phyloP scores from a whole-genome alignment of 2,329 filamentous ascomycete genomes.

The Calycina herbarum region DNA sequence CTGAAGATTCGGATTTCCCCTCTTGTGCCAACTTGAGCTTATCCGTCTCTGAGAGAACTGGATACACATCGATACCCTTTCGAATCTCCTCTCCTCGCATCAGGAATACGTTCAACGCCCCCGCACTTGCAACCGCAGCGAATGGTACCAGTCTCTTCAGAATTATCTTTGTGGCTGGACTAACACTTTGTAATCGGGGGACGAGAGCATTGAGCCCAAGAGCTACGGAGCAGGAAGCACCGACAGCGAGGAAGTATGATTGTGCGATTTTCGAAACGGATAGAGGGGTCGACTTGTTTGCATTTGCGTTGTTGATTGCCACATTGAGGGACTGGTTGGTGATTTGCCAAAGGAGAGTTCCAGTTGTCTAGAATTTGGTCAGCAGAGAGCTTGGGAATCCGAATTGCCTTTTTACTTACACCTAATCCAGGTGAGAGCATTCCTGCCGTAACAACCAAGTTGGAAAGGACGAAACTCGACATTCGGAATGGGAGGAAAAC shows the following conservation, averaged over 20 bases:
- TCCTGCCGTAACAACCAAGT: conserved; percentile 89
- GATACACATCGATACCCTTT: conserved; percentile 88
- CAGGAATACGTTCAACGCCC: conserved; percentile 90
- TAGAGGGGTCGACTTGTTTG: conserved; percentile 94
- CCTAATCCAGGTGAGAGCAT: conserved; percentile 91
- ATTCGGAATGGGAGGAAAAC: conserved; percentile 96
- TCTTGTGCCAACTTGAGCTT: conserved; percentile 56
- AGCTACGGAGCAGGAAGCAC: conserved; percentile 90
- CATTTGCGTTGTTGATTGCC: conserved; percentile 95
- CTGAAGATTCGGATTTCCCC: conserved; percentile 63
- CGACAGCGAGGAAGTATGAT: conserved; percentile 89
- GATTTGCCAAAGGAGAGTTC: conserved; percentile 91
- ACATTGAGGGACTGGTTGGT: conserved; percentile 98
- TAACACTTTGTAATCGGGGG: conserved; percentile 74
- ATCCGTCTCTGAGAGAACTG: conserved; percentile 71
- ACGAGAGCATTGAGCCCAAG: conserved; percentile 89
- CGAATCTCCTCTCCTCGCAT: conserved; percentile 98
- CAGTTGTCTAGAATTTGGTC: conserved; percentile 59
- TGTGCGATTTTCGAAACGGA: conserved; percentile 77
- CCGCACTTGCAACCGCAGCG: conserved; percentile 88
- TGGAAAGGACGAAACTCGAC: conserved; percentile 92
- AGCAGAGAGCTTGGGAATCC: conserved; percentile 11
- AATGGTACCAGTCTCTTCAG: conserved; percentile 91
- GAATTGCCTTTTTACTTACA: conserved; percentile 45
- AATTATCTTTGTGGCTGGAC: conserved; percentile 72